Base-by-base conservation (phyloP, 768 basidiomycete genomes). In the Nevesoporus exiguus region DNA sequence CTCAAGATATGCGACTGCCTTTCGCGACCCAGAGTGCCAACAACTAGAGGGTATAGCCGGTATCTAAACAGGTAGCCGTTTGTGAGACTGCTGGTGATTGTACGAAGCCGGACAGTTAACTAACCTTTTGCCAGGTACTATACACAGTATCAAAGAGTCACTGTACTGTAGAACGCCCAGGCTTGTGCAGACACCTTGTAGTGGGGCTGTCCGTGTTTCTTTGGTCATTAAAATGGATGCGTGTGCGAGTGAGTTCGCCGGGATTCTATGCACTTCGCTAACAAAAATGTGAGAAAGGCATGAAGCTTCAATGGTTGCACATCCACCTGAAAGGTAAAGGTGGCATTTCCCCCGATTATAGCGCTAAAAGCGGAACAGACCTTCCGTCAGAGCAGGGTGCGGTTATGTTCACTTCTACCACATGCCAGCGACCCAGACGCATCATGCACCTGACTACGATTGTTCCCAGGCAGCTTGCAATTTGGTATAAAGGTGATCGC, bases 401-500 rank as follows among this genome's bases (percentile, higher is more conserved):
- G 36, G 36, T 8, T 39, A 11, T n/a, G 22, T 30, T 33, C 15
- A 17, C 21, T 30, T 36, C 13, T 19, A 36, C 40, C 24, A 7
- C 13, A 19, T 17, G 11, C 21, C 40, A n/a, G n/a, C n/a, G n/a
- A n/a, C n/a, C n/a, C n/a, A n/a, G n/a, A n/a, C n/a, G 5, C 22
- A 41, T 41, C 22, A 41, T 30, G 37, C 33, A 49, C 49, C 21
- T 45, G 49, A 55, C 31, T 45, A 44, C 24, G 13, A 48, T 21
- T 45, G 7, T 31, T 51, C 43, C 24, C 54, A 40, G 42, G 42
- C 36, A 25, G 3, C n/a, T 31, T 29, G 25, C 17, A 11, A 44
- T n/a, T n/a, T n/a, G 37, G 45, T 62, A 63, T 66, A 65, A 65
- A 65, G 33, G 29, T n/a, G 33, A n/a, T 19, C n/a, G 13, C 13